phyloP scores from a whole-genome alignment of 352 stramenopile species.

The Peronosclerospora sorghi region DNA sequence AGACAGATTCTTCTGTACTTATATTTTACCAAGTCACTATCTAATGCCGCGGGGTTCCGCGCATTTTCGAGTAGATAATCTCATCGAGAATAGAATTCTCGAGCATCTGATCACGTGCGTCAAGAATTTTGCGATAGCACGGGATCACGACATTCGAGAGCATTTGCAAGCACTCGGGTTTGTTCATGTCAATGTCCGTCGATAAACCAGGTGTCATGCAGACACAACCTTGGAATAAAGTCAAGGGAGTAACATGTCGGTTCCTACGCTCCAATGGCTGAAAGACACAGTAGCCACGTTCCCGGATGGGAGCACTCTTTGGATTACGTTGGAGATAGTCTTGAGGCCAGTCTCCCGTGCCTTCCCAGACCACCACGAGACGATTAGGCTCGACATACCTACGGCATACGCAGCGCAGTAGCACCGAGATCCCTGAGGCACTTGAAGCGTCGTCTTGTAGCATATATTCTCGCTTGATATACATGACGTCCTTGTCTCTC shows the following conservation, averaged over 20 bases:
- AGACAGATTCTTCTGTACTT: no score
- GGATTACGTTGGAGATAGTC: constrained; percentile 10
- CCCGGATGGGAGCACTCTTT: constrained; percentile 22
- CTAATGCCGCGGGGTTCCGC: not conserved
- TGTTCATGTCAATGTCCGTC: constrained; percentile 13
- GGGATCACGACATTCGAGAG: constrained; percentile 20
- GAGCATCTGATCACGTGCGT: constrained; percentile 24
- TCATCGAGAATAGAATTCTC: constrained; percentile 29
- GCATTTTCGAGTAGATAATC: constrained; percentile 21
- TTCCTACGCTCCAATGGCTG: constrained; percentile 8
- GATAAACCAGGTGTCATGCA: constrained; percentile 25
- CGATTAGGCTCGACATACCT: constrained; percentile 15
- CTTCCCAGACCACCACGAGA: constrained; percentile 23
- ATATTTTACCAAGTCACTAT: no score
- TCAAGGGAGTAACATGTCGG: constrained; percentile 4
- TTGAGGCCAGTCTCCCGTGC: constrained; percentile 25
- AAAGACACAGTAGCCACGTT: constrained; percentile 25
- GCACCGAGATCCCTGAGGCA: constrained; percentile 9
- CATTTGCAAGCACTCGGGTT: constrained; percentile 23
- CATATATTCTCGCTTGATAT: constrained; percentile 18
- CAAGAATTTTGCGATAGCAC: constrained; percentile 29
- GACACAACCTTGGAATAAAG: constrained; percentile 20
- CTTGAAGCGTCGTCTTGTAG: constrained; percentile 10
- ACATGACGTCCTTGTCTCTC: constrained; percentile 7
- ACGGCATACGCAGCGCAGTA: constrained; percentile 19